Evolutionary conservation across 1,139 yeast genomes (phyloP), one percentile per base, ranked within the genome.

Genomic region (Taphrina flavorubra): DNA sequence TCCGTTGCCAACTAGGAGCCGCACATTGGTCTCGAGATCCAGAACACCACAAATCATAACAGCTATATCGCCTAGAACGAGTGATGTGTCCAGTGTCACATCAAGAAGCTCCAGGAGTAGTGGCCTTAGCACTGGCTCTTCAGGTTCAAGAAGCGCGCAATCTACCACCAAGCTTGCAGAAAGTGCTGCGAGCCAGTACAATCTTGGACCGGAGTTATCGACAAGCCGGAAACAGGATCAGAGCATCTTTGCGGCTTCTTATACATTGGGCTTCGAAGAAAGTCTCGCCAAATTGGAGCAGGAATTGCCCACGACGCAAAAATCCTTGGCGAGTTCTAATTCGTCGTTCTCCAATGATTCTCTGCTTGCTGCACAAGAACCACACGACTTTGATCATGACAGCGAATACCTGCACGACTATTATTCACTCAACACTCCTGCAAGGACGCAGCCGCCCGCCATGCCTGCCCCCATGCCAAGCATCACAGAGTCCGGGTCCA

Each of bases 271-370:
- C 4, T 49, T 49, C 20, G 14, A 20, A 11, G 18, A 53, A 5
- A 34, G 18, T n/a, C 18, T 53, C 11, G n/a, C 16, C 18, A 34
- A 16, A 11, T 36, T 53, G 42, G 8, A 53, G 58, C 14, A 34
- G 42, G 58, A 53, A 36, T 16, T 53, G 20, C 44, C 58, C 18
- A 20, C 13, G 36, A 31, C 34, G 10, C 31, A 49, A 20, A 49
- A 11, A 20, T 49, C 53, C 10, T 11, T 20, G n/a, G 36, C 53
- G 36, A 49, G 53, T 13, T 49, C 53, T 20, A 49, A 49, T 20
- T 49, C 53, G 36, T 49, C 53, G 10, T 49, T 49, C 36, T 49
- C 53, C 36, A 49, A 49, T n/a, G 53, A 49, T 11, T 49, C 53
- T 20, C 36, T 49, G 6, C 36, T 49, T 11, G 53, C 53, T 11